These are phyloP conservation scores for Colletotrichum acutatum DNA, from an alignment of 2,329 filamentous ascomycete species.

Conservation along the genomic window DNA sequence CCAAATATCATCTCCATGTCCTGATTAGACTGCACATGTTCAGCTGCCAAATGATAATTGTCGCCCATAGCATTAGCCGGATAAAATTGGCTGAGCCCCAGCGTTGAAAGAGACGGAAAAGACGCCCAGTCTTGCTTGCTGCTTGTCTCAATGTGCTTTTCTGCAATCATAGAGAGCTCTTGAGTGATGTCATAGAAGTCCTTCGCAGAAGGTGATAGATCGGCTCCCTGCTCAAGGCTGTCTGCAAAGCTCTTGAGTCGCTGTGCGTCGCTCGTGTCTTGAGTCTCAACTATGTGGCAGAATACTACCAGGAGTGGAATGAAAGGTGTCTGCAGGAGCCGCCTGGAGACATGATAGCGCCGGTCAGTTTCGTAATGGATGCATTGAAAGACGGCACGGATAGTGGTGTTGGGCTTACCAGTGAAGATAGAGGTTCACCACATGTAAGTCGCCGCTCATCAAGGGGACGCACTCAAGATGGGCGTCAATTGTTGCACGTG, in stretches of 20 bases:
- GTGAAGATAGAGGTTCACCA: conserved; percentile 12
- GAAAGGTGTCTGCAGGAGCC: conserved; percentile 8
- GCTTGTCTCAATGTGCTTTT: not conserved
- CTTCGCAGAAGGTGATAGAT: not conserved
- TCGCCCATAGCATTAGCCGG: not conserved
- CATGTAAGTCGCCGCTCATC: not conserved
- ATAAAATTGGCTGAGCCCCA: conserved; percentile 4
- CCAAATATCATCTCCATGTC: conserved; percentile 5
- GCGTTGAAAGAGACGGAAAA: not conserved
- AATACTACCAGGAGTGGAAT: conserved; percentile 5
- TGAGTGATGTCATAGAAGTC: not conserved
- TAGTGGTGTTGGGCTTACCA: not conserved
- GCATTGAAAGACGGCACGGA: too few species aligned
- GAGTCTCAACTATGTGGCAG: not conserved
- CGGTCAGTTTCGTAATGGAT: not conserved
- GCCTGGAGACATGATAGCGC: not conserved
- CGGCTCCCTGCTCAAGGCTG: not conserved
- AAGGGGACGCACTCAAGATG: conserved; percentile 11
- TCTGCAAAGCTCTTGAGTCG: not conserved
- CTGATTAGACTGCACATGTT: not conserved
- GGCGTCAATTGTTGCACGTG: not conserved
- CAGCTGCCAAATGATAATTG: not conserved
- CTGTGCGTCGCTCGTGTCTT: not conserved
- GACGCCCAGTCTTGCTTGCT: not conserved
- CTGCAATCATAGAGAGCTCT: not conserved